Conservation (phyloP, 306 rosid species). For the Fagus sylvatica region DNA sequence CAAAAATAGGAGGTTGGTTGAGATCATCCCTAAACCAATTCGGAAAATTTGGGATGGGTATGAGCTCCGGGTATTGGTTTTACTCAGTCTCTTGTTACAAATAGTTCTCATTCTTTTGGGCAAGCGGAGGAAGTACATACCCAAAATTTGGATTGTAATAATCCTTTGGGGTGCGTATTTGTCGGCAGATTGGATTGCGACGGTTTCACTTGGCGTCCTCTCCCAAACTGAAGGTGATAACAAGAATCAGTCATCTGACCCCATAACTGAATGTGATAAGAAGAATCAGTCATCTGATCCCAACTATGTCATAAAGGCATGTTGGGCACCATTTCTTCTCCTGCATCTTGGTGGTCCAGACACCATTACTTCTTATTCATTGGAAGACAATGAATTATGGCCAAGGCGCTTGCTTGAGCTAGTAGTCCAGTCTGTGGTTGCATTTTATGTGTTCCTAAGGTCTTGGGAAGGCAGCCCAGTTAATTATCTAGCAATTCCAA, state of each 20-base stretch:
- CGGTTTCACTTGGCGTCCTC: conserved; percentile 9
- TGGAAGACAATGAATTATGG: conserved; percentile 21
- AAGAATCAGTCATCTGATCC: too few relatives aligned
- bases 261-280: too few relatives aligned
- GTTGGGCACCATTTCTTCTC: conserved; percentile 4
- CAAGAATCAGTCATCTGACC: too few relatives aligned
- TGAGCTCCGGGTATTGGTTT: conserved; percentile 31
- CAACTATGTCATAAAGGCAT: not conserved
- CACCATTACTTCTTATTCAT: conserved; percentile 18
- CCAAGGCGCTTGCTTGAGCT: not conserved
- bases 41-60: conserved; percentile 25
- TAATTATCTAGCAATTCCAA: not conserved
- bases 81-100: conserved; percentile 34
- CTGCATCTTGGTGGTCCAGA: conserved; percentile 15
- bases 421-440: not conserved
- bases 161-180: conserved; percentile 33
- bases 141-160: not conserved
- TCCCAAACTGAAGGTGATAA: too few relatives aligned
- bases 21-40: not conserved
- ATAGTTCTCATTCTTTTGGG: conserved; percentile 25
- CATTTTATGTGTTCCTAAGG: not conserved
- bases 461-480: not conserved
- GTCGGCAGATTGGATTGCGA: conserved; percentile 10
- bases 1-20: not conserved
- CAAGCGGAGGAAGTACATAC: conserved; percentile 28